A percentile compares a stretch with the other conserved stretches of the same genome.
phyloP scores from a whole-genome alignment of 202 grass and related monocot species.

The Carex arenaria region DNA sequence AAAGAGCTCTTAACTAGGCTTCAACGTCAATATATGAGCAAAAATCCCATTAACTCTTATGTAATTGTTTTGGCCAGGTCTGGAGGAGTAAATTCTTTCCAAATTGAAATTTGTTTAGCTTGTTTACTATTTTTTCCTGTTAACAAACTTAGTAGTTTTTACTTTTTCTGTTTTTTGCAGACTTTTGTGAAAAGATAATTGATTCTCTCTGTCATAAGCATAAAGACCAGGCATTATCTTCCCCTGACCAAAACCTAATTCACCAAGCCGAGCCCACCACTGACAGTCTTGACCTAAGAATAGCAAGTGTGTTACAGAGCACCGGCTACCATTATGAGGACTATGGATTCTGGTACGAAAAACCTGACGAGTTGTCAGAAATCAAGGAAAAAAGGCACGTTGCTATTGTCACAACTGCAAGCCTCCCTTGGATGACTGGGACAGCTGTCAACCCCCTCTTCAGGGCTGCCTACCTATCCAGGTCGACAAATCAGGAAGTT shows the following conservation, averaged over 20 bases:
- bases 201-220: conserved; percentile 64
- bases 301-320: conserved; percentile 82
- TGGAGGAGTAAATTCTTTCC: neutral
- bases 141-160: conserved; percentile 15
- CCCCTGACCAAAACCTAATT: conserved; percentile 36
- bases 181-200: conserved; percentile 65
- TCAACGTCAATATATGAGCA: neutral
- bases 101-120: neutral
- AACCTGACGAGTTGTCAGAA: conserved; percentile 37
- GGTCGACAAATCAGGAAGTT: conserved; percentile 76
- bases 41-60: neutral
- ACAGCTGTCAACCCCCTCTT: conserved; percentile 91
- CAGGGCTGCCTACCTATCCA: conserved; percentile 82
- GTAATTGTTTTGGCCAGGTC: neutral
- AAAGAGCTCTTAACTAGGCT: neutral
- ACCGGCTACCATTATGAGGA: conserved; percentile 72
- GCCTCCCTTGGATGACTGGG: conserved; percentile 97
- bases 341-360: conserved; percentile 62
- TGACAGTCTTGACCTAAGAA: conserved; percentile 77
- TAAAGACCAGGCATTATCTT: conserved; percentile 46
- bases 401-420: conserved; percentile 91
- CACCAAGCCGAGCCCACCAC: conserved; percentile 40
- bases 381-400: conserved; percentile 52
- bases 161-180: conserved; percentile 38
- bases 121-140: neutral